Base-by-base conservation (phyloP, 2,329 filamentous ascomycete species). In the Scytalidium lignicola region DNA sequence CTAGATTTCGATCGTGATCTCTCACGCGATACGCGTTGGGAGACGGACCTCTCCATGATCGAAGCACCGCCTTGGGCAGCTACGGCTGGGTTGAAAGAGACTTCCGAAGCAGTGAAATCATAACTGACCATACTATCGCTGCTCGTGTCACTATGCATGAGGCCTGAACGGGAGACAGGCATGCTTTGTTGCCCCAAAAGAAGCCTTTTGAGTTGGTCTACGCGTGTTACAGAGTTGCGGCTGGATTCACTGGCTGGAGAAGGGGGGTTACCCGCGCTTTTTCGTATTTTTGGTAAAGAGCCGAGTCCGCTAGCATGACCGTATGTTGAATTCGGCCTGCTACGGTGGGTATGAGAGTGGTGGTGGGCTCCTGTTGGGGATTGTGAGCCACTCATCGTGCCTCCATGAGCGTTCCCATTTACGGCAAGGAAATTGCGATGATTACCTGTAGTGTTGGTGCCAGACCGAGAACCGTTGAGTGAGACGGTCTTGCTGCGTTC, bases 81-180 rank as follows among this genome's bases (percentile, higher is more conserved):
- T 13, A 17, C 32, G 5, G 32, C 49, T 15, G 58, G 57, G 37
- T 79, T 81, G 63, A 80, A 83, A 37, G 80, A 85, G 18, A 81
- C 68, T 60, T 88, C 85, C 6, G 83, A 86, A n/a, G 79, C 74
- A 41, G 79, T 78, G 55, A 80, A 76, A 49, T 88, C 84, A 55
- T 83, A 86, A 68, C 83, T 87, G 54, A 85, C 77, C 73, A 89
- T 79, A 64, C 83, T 88, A 47, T 89, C 85, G 49, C 72, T 76
- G 60, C 74, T 82, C 47, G 73, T 77, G 55, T 74, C 72, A 51
- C 78, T 79, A 46, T 76, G 68, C 21, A 67, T 64, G 45, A 67
- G 62, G 37, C 69, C 66, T 42, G 65, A 67, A 68, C 68, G 52
- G 39, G 58, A 57, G 26, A 46, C 40, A 70, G 71, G 32, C 65